Evolutionary conservation across 495 filamentous ascomycete genomes (phyloP), one percentile per base, ranked within the genome.

Genomic region (Schizothecium vesticola): DNA sequence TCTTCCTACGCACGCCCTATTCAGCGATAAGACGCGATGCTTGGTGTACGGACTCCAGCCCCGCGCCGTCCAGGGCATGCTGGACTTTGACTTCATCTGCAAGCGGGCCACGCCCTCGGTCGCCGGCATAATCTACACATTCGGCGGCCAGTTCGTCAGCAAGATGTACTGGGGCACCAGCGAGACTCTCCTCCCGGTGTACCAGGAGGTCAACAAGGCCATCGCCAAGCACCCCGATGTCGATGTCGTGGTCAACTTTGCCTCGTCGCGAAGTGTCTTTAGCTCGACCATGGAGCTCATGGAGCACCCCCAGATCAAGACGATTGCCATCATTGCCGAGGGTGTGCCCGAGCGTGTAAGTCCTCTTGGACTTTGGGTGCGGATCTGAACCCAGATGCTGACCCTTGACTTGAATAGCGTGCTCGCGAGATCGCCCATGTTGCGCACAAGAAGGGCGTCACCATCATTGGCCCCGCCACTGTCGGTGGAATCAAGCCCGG

Each of bases 111-210:
- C 93, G 19, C 95, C 95, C 67, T 98, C 95, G 69, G 95, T 99
- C 62, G 95, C 95, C 72, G 95, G 93, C 81, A 99, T 99, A 82
- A 98, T 99, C 84, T 99, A 99, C 86, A 97, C 95, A 73, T 99
- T 99, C 78, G 95, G 95, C 81, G 95, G 95, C 65, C 95, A 99
- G 80, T 99, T 98, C 89, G 96, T 99, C 73, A 97, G 93, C 87
- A 99, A 99, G 89, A 99, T 99, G 95, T 96, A 99, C 89, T 99
- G 95, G 95, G 95, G 95, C 75, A 99, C 95, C 71, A 97, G 94
- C 83, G 95, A 99, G 87, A 99, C 95, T 59, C 90, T 99, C 51
- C 91, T 99, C 64, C 96, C 96, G 64, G 95, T 99, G 77, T 99
- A 99, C 87, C 94, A 99, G 84, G 88, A 92, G 71, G 92, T 94